phyloP scores from a whole-genome alignment of 1,284 basidiomycete genomes.

The Vanrija pseudolonga region DNA sequence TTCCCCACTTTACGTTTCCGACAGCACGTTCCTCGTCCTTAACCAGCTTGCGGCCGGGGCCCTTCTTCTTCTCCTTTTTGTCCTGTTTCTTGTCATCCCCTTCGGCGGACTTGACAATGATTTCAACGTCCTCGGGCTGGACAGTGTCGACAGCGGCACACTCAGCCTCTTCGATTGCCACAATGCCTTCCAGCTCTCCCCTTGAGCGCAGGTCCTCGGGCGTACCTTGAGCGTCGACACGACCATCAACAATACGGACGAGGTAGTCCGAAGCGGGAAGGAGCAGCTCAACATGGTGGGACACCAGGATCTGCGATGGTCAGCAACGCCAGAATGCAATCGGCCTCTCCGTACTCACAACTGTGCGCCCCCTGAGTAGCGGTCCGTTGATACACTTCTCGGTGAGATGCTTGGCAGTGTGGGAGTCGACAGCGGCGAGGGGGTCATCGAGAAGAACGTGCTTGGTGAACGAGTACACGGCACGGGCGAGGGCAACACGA shows the following conservation, averaged over 20 bases:
- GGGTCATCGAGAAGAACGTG: conserved; percentile 83
- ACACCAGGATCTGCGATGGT: conserved; percentile 63
- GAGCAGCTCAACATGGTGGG: conserved; percentile 76
- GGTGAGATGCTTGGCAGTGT: conserved; percentile 72
- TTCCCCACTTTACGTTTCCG: conserved; percentile 71
- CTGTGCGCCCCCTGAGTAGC: conserved; percentile 63
- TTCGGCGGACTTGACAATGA: conserved; percentile 48
- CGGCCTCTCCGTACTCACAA: conserved; percentile 41
- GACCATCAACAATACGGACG: conserved; percentile 62
- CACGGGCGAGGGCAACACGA: conserved; percentile 57
- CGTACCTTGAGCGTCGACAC: conserved; percentile 58
- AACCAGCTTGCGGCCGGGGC: conserved; percentile 41
- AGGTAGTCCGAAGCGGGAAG: conserved; percentile 60
- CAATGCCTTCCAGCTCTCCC: conserved; percentile 52
- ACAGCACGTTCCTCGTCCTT: conserved; percentile 58
- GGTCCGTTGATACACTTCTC: conserved; percentile 61
- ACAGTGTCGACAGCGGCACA: conserved; percentile 54
- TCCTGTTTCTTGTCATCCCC: conserved; percentile 46
- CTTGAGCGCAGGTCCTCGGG: conserved; percentile 58
- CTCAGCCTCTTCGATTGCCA: conserved; percentile 48
- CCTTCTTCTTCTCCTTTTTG: conserved; percentile 39
- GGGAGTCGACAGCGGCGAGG: conserved; percentile 82
- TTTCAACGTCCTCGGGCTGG: conserved; percentile 14
- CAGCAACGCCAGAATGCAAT: neutral
- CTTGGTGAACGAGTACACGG: conserved; percentile 56